Evolutionary conservation across 768 basidiomycete genomes (phyloP), one percentile per base, ranked within the genome.

Genomic region (Agaricus subrufescens): DNA sequence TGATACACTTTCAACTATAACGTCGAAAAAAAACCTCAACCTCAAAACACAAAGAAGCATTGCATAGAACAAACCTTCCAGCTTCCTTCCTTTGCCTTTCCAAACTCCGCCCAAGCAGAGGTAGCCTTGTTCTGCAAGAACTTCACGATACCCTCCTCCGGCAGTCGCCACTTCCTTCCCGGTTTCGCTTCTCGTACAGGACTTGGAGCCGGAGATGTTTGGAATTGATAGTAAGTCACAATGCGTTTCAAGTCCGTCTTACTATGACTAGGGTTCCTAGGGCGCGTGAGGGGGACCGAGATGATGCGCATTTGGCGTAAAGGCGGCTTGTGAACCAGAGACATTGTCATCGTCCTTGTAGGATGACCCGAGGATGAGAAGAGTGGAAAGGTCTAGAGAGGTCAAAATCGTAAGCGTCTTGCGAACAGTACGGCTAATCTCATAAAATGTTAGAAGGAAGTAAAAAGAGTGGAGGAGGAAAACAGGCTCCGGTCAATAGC

Each of bases 21-120:
- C 34, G 19, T 23, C 9, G 11, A 42, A 38, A 15, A 30, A 56
- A 5, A 19, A 19, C 19, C 51, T 37, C 23, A 40, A 44, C 19
- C 48, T 44, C 30, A 29, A 15, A 8, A 10, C 38, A 50, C 1
- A n/a, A 2, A 51, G 44, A 6, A 39, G 25, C 27, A 29, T 19
- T 27, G 27, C 46, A 12, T n/a, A 48, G 44, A 12, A 71, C 79
- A 5, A 59, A 89, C 90, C 81, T 85, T 84, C 90, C 90, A 92
- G 52, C 48, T 56, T 12, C 78, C 82, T 23, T 80, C 82, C 53
- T 84, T 71, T 1, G 86, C 82, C 61, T 84, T 83, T 10, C 88
- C 90, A 63, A 89, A 85, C 19, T 75, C 73, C 26, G 81, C 74
- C 90, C 90, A 92, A 4, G 77, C 67, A 46, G 74, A 66, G 1